Percentiles rank a stretch among this genome's conserved stretches.
These are phyloP conservation scores for Tetracladium setigerum DNA, from an alignment of 495 filamentous ascomycete species.

Conservation along the genomic window DNA sequence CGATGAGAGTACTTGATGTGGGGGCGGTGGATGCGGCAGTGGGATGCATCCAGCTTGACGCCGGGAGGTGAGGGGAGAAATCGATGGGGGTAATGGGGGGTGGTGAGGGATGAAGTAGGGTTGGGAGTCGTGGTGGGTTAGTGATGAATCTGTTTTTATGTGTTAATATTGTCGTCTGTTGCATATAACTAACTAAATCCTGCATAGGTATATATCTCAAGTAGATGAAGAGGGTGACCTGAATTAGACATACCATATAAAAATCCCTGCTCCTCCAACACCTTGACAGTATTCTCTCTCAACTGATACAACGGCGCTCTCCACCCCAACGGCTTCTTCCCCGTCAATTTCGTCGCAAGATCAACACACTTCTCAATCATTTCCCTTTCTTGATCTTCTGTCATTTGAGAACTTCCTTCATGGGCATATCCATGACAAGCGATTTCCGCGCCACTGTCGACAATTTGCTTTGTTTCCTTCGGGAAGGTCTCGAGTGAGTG, in stretches of 20 bases:
- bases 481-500: constrained; percentile 57
- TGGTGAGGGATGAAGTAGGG: constrained; percentile 45
- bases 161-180: background rate
- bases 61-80: constrained; percentile 32
- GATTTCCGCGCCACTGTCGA: constrained; percentile 50
- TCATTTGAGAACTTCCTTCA: constrained; percentile 49
- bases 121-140: constrained; percentile 49
- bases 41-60: constrained; percentile 53
- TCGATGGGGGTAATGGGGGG: constrained; percentile 29
- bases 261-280: constrained; percentile 48
- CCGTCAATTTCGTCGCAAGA: constrained; percentile 38
- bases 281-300: constrained; percentile 43
- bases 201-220: no score
- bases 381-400: constrained; percentile 48
- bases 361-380: constrained; percentile 47
- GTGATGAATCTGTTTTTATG: constrained; percentile 22
- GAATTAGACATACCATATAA: constrained; percentile 34
- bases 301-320: constrained; percentile 53
- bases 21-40: constrained; percentile 23
- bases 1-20: constrained; percentile 29
- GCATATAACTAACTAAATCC: no score
- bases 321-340: constrained; percentile 47
- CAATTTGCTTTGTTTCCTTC: constrained; percentile 40
- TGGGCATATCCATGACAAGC: constrained; percentile 56
- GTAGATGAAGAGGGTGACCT: background rate